A percentile compares a stretch with the other conserved stretches of the same genome.
phyloP scores from a whole-genome alignment of 106 monocot genomes.

The Dioscorea dumetorum region DNA sequence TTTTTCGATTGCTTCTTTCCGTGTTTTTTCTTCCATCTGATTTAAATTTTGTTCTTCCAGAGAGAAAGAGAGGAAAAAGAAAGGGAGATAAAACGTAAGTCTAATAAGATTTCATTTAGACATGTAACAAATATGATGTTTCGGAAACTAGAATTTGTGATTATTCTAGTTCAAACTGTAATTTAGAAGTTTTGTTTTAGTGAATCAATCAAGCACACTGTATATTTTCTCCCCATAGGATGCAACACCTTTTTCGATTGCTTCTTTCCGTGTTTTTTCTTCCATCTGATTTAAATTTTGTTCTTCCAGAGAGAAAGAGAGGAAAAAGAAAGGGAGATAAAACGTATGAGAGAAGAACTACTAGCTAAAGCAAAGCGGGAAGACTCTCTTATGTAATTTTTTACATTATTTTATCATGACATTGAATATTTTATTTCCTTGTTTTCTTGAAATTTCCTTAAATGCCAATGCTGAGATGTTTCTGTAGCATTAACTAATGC shows the following conservation, averaged over 20 bases:
- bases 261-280: neutral
- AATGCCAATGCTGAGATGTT: neutral
- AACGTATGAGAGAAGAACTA: constrained; percentile 37
- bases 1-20: neutral
- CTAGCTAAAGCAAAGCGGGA: constrained; percentile 38
- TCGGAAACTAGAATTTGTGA: neutral
- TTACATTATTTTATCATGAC: neutral
- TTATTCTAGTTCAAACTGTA: neutral
- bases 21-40: neutral
- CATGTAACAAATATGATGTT: neutral
- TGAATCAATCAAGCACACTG: neutral
- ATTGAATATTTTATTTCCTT: neutral
- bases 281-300: neutral
- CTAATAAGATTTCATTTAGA: neutral
- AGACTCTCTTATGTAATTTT: constrained; percentile 21
- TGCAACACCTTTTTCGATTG: neutral
- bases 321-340: constrained; percentile 57
- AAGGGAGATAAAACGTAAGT: constrained; percentile 39
- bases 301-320: constrained; percentile 44
- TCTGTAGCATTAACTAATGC: neutral
- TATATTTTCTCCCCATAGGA: constrained; percentile 3
- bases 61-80: constrained; percentile 52
- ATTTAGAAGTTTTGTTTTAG: neutral
- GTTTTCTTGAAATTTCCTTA: neutral
- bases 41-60: constrained; percentile 11